Evolutionary conservation across 768 basidiomycete genomes (phyloP).

Genomic region (Pleurotus citrinopileatus): DNA sequence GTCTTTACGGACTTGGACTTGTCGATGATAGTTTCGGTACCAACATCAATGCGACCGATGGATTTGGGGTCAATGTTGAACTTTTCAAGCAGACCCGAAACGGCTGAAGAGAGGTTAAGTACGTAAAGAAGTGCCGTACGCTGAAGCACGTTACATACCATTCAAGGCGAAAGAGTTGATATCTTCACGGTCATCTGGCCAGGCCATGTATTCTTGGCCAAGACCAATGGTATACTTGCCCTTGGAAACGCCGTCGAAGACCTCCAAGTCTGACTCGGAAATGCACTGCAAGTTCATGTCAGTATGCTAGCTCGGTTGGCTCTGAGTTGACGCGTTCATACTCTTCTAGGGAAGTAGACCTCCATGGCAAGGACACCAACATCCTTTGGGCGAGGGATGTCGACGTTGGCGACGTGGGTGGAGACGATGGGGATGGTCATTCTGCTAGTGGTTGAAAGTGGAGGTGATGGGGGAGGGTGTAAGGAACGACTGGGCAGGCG

Average conservation of each 20-base stretch:
- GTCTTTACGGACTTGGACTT: conserved; percentile 99
- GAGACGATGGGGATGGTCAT: conserved; percentile 41
- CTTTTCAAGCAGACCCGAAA: conserved; percentile 86
- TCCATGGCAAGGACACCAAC: conserved; percentile 94
- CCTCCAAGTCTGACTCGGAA: conserved; percentile 92
- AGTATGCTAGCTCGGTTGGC: background rate
- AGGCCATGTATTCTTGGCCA: conserved; percentile 98
- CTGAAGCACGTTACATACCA: conserved; percentile 40
- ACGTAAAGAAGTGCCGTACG: background rate
- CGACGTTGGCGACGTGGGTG: conserved; percentile 28
- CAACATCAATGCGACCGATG: conserved; percentile 96
- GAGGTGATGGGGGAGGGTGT: conserved; percentile 9
- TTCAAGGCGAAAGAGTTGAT: conserved; percentile 97
- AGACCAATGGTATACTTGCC: conserved; percentile 99
- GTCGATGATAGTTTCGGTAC: conserved; percentile 99
- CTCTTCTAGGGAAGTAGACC: conserved; percentile 91
- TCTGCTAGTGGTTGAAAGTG: conserved; percentile 15
- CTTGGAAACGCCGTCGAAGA: conserved; percentile 88
- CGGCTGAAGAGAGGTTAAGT: conserved; percentile 47
- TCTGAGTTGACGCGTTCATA: conserved; percentile 35
- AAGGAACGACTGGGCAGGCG: background rate
- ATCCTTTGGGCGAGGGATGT: conserved; percentile 74
- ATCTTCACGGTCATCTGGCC: conserved; percentile 97
- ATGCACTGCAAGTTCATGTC: conserved; percentile 63
- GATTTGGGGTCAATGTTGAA: conserved; percentile 95